These are phyloP conservation scores for Speleostelium caveatum DNA, from an alignment of 78 protist genomes.

Conservation along the genomic window DNA sequence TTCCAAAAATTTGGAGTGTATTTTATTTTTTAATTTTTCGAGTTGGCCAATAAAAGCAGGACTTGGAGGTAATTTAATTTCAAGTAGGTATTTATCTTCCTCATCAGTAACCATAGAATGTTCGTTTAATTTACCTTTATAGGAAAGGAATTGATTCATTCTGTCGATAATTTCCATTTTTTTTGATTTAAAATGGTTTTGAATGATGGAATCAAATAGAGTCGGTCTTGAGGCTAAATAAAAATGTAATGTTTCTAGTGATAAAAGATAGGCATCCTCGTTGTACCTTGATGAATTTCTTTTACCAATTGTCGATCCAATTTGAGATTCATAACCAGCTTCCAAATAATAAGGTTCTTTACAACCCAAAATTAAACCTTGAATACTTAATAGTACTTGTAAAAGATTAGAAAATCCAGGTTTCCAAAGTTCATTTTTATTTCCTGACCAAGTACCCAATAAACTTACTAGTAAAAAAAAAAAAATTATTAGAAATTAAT, in stretches of 20 bases:
- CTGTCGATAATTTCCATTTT: constrained; percentile 4
- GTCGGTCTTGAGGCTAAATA: constrained; percentile 28
- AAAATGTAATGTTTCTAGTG: constrained; percentile 38
- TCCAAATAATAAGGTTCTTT: constrained; percentile 81
- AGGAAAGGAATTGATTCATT: constrained; percentile 36
- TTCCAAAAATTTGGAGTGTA: neutral
- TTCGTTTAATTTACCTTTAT: neutral
- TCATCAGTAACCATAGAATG: neutral
- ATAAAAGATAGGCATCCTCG: constrained; percentile 47
- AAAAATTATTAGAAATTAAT: neutral
- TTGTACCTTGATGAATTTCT: constrained; percentile 66
- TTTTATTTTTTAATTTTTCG: constrained; percentile 10
- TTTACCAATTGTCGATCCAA: constrained; percentile 64
- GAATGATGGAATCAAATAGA: constrained; percentile 20
- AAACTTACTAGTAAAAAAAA: constrained; percentile 25
- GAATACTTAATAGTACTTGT: constrained; percentile 75
- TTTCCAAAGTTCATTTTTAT: constrained; percentile 70
- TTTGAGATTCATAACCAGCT: constrained; percentile 83
- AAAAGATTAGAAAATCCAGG: constrained; percentile 71
- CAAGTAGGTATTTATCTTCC: neutral
- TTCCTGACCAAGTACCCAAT: constrained; percentile 83
- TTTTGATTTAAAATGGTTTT: constrained; percentile 15
- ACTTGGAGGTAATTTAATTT: constrained; percentile 36
- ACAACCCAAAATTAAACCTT: constrained; percentile 75
- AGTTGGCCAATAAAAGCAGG: constrained; percentile 24